Evolutionary conservation across 495 filamentous ascomycete genomes (phyloP).

Genomic region (Penicillium angulare): DNA sequence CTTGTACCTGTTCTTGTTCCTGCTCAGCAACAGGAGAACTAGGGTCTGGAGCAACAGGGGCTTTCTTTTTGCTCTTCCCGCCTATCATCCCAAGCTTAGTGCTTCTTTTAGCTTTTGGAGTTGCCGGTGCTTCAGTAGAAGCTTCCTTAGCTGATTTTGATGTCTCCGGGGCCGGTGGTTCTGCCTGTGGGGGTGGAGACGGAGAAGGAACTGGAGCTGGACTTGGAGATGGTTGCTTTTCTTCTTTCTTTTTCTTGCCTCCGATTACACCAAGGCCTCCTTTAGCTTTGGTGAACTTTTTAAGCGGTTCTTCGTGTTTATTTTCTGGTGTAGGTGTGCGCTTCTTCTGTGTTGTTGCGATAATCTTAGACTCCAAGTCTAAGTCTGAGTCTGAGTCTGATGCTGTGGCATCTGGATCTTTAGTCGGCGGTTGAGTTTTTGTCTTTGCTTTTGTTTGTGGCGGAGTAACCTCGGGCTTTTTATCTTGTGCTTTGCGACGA

Average conservation of each 20-base stretch:
- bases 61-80: slow-evolving; percentile 20
- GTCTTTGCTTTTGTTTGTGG: neutral
- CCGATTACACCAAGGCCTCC: slow-evolving; percentile 35
- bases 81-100: slow-evolving; percentile 39
- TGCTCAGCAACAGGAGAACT: neutral
- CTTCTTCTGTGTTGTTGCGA: neutral
- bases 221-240: slow-evolving; percentile 2
- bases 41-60: neutral
- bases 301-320: slow-evolving; percentile 5
- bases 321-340: neutral
- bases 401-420: slow-evolving; percentile 12
- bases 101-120: slow-evolving; percentile 29
- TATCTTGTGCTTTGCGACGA: neutral
- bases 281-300: slow-evolving; percentile 13
- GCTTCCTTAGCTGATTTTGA: neutral
- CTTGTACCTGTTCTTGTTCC: slow-evolving; percentile 1
- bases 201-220: slow-evolving; percentile 4
- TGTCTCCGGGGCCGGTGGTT: neutral
- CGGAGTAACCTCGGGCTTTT: neutral
- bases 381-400: slow-evolving; percentile 20
- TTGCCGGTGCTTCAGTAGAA: neutral
- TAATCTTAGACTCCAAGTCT: neutral
- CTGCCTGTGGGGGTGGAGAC: slow-evolving; percentile 4
- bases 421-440: slow-evolving; percentile 3
- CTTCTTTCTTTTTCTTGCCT: slow-evolving; percentile 33